phyloP scores from a whole-genome alignment of 441 rosid species.

The Arabidopsis hybrid region DNA sequence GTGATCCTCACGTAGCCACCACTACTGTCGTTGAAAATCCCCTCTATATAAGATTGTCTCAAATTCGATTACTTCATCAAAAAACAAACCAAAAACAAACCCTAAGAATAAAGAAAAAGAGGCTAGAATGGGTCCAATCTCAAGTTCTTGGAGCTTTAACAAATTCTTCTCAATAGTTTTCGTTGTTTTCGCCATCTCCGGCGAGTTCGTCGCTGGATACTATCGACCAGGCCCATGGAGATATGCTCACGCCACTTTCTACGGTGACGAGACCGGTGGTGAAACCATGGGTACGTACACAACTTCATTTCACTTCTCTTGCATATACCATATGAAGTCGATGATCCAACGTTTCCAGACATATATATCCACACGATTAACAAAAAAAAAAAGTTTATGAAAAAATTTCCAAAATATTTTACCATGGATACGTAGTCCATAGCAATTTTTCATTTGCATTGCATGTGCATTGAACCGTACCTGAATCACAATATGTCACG shows the following conservation, averaged over 20 bases:
- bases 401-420: too few relatives aligned
- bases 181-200: slow-evolving; percentile 40
- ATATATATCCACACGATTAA: neutral
- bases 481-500: too few relatives aligned
- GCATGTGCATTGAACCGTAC: too few relatives aligned
- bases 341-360: neutral
- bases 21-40: slow-evolving; percentile 17
- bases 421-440: too few relatives aligned
- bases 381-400: neutral
- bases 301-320: neutral
- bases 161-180: slow-evolving; percentile 36
- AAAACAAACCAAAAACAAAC: slow-evolving; percentile 4
- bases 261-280: slow-evolving; percentile 82
- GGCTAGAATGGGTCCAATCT: slow-evolving; percentile 48
- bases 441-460: too few relatives aligned
- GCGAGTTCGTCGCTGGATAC: slow-evolving; percentile 38
- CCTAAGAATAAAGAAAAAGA: slow-evolving; percentile 14
- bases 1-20: slow-evolving; percentile 64
- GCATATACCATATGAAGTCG: neutral
- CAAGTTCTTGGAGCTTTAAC: slow-evolving; percentile 51
- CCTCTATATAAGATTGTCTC: slow-evolving; percentile 37
- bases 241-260: slow-evolving; percentile 81
- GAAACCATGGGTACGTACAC: slow-evolving; percentile 67
- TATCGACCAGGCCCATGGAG: slow-evolving; percentile 67
- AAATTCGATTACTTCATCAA: slow-evolving; percentile 42